These are phyloP conservation scores for Clavispora asparagi DNA, from an alignment of 805 yeast genomes.

Conservation along the genomic window DNA sequence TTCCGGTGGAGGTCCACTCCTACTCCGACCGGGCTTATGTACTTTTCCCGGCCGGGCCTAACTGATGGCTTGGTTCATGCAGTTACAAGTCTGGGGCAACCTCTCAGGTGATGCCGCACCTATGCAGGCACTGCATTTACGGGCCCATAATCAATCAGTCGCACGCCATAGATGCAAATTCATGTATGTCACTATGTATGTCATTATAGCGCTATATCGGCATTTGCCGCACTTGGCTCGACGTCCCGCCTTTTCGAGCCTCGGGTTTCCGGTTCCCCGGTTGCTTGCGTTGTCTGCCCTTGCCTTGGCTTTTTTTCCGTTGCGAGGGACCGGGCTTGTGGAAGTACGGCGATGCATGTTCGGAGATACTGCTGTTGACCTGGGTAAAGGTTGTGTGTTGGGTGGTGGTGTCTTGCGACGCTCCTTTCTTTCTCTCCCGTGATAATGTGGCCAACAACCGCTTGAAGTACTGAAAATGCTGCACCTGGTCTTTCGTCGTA, in stretches of 20 bases:
- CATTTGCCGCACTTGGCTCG: slow-evolving; percentile 8
- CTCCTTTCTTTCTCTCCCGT: slow-evolving; percentile 24
- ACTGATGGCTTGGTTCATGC: neutral
- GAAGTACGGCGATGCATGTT: slow-evolving; percentile 3
- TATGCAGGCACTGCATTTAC: too few species aligned
- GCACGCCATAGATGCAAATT: too few species aligned
- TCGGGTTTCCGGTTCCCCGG: neutral
- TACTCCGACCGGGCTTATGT: neutral
- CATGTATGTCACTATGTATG: too few species aligned
- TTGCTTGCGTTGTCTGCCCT: neutral
- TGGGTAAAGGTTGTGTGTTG: neutral
- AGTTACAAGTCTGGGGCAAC: neutral
- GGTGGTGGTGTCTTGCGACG: neutral
- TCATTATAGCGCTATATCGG: slow-evolving; percentile 5
- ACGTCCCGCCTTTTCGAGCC: neutral
- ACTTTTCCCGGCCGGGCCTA: neutral
- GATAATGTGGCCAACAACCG: slow-evolving; percentile 27
- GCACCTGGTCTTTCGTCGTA: slow-evolving; percentile 25
- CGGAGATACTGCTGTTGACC: slow-evolving; percentile 1
- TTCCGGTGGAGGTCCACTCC: neutral
- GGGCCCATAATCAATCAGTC: too few species aligned
- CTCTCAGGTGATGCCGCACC: neutral
- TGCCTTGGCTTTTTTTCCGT: neutral
- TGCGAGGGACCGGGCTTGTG: neutral
- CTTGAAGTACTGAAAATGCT: slow-evolving; percentile 36